A percentile compares a stretch with the other conserved stretches of the same genome.
These are phyloP conservation scores for Flaveria robusta DNA, from an alignment of 129 eudicot species.

Conservation along the genomic window DNA sequence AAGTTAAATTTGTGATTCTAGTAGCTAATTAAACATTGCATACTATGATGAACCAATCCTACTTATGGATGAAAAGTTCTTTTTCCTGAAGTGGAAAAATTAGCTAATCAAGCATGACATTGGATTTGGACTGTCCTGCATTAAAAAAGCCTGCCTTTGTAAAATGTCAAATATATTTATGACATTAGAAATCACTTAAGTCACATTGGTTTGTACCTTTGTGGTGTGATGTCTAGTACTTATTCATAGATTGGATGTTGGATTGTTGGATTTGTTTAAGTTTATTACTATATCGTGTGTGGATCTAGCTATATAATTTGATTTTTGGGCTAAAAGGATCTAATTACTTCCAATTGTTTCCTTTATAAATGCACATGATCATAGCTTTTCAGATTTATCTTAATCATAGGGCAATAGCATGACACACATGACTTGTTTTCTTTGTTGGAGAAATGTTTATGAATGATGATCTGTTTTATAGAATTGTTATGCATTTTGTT, in stretches of 20 bases:
- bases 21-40: background rate
- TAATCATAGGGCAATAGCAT: background rate
- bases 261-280: conserved; percentile 10
- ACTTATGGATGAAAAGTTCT: background rate
- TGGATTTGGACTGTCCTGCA: background rate
- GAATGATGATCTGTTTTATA: background rate
- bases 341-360: conserved; percentile 1
- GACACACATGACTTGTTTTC: background rate
- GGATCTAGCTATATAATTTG: background rate
- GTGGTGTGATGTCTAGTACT: background rate
- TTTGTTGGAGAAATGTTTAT: background rate
- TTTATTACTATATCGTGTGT: background rate
- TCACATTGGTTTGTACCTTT: background rate
- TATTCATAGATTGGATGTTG: background rate
- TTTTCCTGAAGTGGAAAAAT: background rate
- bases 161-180: background rate
- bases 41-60: background rate
- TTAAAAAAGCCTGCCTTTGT: background rate
- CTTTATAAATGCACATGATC: background rate
- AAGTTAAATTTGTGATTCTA: background rate
- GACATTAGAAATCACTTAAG: background rate
- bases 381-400: background rate
- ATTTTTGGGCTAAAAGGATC: background rate
- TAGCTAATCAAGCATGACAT: too few species aligned
- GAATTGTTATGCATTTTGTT: background rate